Base-by-base conservation (phyloP, 768 basidiomycete species). In the Lepiota venenata region DNA sequence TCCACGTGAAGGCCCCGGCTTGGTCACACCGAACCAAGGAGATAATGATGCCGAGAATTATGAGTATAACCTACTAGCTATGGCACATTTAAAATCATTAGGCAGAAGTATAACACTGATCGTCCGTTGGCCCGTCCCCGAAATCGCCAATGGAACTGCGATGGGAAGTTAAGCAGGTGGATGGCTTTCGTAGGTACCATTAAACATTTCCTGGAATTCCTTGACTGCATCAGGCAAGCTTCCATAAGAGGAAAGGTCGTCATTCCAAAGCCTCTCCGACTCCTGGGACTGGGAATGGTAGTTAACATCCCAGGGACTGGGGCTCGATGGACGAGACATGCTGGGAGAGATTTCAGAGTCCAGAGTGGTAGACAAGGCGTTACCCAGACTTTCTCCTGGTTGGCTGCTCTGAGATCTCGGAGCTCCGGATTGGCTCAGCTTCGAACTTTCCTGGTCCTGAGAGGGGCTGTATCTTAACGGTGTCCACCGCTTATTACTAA, bases 141-240 rank as follows among this genome's bases (percentile, higher is more conserved):
- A 16, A 42, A 15, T 48, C 49, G 49, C 29, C 58, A 66, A 55
- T 67, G 63, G 51, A 74, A 58, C 10, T 72, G 74, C 64, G 66
- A 64, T 5, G 73, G 74, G 56, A 76, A 78, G 63, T 69, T 25
- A 25, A 25, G 25, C 66, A 6, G 69, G 63, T 3, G 76, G 74
- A 61, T 71, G 77, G 45, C 74, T 77, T 39, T 65, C 69, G 6
- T 69, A 67, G 21, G 61, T 69, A 20, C 57, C 61, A 27, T 63
- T 71, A 61, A 80, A 76, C 74, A 81, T 79, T 6, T 68, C 66
- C 37, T 60, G 68, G 57, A 81, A 78, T 18, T 75, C 70, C 59
- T 71, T 69, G 14, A 79, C 68, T 27, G 58, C 72, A 41, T 58
- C 60, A 12, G 76, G 75, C 38, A 74, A 60, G 27, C 74, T 72